Percentiles rank a stretch among this genome's conserved stretches.
Evolutionary conservation across 2,329 filamentous ascomycete species (phyloP).

Genomic region (Scleromitrula shiraiana): DNA sequence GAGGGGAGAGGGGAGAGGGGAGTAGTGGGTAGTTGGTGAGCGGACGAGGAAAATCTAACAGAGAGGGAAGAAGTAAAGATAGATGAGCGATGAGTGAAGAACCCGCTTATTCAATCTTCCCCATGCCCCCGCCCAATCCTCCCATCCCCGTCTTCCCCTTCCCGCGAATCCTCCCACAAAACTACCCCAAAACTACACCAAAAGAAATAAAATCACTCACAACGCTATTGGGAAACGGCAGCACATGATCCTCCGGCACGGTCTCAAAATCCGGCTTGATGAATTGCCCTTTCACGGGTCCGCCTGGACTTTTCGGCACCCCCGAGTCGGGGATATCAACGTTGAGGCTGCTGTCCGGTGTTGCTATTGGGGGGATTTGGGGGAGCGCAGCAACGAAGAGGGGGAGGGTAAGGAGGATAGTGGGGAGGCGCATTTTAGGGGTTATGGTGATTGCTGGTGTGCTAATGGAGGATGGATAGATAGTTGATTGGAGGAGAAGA

Average conservation of each 20-base stretch:
- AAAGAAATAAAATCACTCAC: not conserved
- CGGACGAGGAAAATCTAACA: not conserved
- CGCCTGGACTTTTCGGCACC: not conserved
- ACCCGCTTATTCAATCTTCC: not conserved
- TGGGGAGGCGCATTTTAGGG: not conserved
- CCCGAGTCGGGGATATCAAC: not conserved
- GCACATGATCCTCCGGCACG: not conserved
- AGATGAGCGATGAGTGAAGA: not conserved
- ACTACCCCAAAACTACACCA: not conserved
- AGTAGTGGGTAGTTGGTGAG: not conserved
- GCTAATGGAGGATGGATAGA: no score
- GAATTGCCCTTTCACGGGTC: not conserved
- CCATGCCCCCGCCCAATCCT: no score
- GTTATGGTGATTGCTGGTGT: not conserved
- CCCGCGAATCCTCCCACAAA: not conserved
- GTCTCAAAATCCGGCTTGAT: not conserved
- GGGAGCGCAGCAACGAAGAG: not conserved
- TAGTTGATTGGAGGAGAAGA: no score
- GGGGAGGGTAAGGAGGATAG: not conserved
- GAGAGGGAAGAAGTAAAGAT: not conserved
- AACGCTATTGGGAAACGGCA: conserved; percentile 4
- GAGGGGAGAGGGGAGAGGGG: no score
- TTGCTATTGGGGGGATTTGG: no score
- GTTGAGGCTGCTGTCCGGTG: no score
- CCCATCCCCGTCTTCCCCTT: no score